A percentile compares a stretch with the other conserved stretches of the same genome.
phyloP scores from a whole-genome alignment of 495 filamentous ascomycete genomes.

The Schizothecium vesticola region DNA sequence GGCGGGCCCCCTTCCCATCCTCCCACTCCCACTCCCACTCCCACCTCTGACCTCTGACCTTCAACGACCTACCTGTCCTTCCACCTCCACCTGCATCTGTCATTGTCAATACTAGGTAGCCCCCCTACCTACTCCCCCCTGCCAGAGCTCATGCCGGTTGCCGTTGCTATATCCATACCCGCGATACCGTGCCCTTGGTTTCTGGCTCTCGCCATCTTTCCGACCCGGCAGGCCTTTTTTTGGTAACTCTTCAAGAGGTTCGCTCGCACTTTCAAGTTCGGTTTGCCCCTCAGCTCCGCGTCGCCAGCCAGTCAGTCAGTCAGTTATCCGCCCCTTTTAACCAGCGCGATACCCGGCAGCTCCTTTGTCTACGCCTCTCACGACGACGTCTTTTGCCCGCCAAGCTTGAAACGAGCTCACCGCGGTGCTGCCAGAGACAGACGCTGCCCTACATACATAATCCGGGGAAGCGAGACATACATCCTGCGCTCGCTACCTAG shows the following conservation, averaged over 20 bases:
- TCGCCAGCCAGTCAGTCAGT: neutral
- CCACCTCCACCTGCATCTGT: neutral
- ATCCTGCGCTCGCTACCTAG: neutral
- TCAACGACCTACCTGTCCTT: neutral
- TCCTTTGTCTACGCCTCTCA: neutral
- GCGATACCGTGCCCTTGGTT: neutral
- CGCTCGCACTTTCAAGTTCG: neutral
- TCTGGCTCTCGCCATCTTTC: neutral
- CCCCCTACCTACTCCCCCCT: neutral
- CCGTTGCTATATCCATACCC: neutral
- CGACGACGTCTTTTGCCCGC: neutral
- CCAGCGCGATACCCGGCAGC: neutral
- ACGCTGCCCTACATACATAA: neutral
- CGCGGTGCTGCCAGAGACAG: neutral
- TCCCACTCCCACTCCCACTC: neutral
- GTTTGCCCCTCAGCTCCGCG: neutral
- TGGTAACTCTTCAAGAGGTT: neutral
- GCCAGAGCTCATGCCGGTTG: neutral
- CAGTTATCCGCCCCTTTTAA: neutral
- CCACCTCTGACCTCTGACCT: neutral
- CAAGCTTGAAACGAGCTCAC: neutral
- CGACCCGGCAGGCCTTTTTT: neutral
- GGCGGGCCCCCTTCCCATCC: neutral
- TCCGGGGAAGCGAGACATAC: neutral
- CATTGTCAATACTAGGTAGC: neutral